phyloP scores from a whole-genome alignment of 371 early-diverging fungal species.

The Thermomucor indicae-seudaticae region DNA sequence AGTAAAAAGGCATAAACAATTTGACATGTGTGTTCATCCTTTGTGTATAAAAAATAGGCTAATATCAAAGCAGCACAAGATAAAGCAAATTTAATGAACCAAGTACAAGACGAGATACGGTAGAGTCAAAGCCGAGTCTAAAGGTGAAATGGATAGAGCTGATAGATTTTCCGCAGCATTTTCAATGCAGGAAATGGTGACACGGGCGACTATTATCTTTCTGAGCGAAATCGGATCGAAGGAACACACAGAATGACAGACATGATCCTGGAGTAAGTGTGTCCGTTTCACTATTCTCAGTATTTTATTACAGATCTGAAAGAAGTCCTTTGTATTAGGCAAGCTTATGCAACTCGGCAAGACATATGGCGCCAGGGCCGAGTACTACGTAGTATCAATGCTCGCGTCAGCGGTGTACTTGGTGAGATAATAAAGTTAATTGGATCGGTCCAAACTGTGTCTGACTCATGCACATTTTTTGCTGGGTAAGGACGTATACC shows the following conservation, averaged over 20 bases:
- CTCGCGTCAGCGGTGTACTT: slow-evolving; percentile 45
- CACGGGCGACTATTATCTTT: slow-evolving; percentile 52
- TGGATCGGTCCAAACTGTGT: background rate
- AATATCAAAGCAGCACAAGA: slow-evolving; percentile 57
- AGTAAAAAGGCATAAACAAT: slow-evolving; percentile 11
- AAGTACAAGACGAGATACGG: slow-evolving; percentile 57
- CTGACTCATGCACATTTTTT: background rate
- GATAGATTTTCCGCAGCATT: slow-evolving; percentile 17
- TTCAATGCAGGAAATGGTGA: slow-evolving; percentile 38
- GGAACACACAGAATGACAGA: slow-evolving; percentile 62
- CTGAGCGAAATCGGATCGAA: slow-evolving; percentile 60
- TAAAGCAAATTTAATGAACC: slow-evolving; percentile 58
- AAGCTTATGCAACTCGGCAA: slow-evolving; percentile 60
- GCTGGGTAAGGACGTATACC: slow-evolving; percentile 47
- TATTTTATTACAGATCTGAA: background rate
- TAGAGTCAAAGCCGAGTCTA: background rate
- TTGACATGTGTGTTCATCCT: background rate
- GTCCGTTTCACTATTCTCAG: background rate
- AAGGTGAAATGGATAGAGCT: background rate
- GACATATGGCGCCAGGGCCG: slow-evolving; percentile 53
- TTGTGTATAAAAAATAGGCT: slow-evolving; percentile 21
- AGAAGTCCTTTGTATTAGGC: too few relatives aligned
- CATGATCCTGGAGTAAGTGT: slow-evolving; percentile 57
- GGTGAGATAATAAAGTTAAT: slow-evolving; percentile 24
- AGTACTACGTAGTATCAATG: slow-evolving; percentile 43